Percentiles rank a stretch among this genome's conserved stretches.
Evolutionary conservation across 2,329 filamentous ascomycete genomes (phyloP).

Genomic region (Hymenoscyphus infarciens): DNA sequence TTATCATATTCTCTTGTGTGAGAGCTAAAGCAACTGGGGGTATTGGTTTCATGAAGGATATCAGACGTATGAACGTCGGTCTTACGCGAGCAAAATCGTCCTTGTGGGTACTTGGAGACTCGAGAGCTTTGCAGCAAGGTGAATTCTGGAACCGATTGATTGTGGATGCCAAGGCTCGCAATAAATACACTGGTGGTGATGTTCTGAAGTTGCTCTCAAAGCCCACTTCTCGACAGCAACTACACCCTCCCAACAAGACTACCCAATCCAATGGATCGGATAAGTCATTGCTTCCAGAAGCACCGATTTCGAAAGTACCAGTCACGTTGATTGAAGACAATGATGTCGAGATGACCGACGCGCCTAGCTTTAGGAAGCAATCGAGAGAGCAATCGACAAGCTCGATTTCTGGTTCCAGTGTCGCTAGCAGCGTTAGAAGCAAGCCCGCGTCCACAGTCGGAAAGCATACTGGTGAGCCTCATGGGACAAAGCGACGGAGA

Average conservation of each 20-base stretch:
- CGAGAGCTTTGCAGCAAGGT: conserved; percentile 77
- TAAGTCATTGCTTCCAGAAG: neutral
- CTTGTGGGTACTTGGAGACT: conserved; percentile 93
- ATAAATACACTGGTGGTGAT: conserved; percentile 72
- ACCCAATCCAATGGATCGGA: neutral
- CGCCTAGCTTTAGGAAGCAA: conserved; percentile 10
- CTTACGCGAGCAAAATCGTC: conserved; percentile 95
- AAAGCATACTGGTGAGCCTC: conserved; percentile 5
- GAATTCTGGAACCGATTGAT: conserved; percentile 89
- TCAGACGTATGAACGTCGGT: conserved; percentile 98
- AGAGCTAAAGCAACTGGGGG: conserved; percentile 88
- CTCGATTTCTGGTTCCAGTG: conserved; percentile 2
- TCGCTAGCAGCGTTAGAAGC: neutral
- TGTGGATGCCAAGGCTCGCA: conserved; percentile 70
- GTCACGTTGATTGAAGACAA: conserved; percentile 14
- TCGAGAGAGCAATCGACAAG: conserved; percentile 17
- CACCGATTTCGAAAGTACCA: neutral
- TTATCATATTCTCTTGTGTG: conserved; percentile 99
- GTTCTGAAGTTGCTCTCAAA: conserved; percentile 51
- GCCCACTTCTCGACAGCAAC: conserved; percentile 36
- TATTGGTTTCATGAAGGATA: conserved; percentile 97
- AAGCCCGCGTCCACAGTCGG: neutral
- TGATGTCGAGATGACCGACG: conserved; percentile 26
- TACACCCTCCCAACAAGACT: neutral
- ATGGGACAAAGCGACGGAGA: conserved; percentile 20